phyloP scores from a whole-genome alignment of 1,139 yeast genomes.

The Saccharomycopsis hybrid region DNA sequence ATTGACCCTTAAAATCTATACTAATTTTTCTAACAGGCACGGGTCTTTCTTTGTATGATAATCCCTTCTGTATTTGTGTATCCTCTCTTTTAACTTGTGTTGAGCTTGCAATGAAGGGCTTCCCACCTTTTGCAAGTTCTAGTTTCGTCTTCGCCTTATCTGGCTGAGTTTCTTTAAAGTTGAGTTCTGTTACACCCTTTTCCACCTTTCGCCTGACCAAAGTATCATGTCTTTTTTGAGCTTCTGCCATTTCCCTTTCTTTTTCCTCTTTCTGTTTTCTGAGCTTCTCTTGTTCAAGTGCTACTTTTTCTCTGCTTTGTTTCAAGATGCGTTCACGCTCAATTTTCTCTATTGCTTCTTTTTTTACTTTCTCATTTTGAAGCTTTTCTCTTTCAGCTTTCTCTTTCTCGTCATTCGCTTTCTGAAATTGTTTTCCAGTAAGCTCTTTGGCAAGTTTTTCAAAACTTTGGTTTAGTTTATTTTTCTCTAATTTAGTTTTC shows the following conservation, averaged over 20 bases:
- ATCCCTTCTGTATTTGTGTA: too few species aligned
- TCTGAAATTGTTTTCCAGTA: neutral
- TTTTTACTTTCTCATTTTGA: neutral
- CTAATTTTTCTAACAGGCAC: too few species aligned
- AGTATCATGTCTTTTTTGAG: too few species aligned
- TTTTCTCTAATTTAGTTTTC: neutral
- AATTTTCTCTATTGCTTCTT: neutral
- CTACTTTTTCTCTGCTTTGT: neutral
- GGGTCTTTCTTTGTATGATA: too few species aligned
- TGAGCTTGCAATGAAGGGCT: too few species aligned
- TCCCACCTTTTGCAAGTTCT: too few species aligned
- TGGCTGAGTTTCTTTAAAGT: too few species aligned
- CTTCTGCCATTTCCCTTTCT: neutral
- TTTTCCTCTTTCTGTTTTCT: neutral
- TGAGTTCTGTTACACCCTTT: too few species aligned
- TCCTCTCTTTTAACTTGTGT: too few species aligned
- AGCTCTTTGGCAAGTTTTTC: neutral
- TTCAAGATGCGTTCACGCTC: neutral
- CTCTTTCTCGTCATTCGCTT: neutral
- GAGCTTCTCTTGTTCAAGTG: neutral
- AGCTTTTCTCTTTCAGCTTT: neutral
- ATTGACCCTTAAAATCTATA: too few species aligned
- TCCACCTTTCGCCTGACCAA: too few species aligned
- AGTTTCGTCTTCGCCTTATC: too few species aligned
- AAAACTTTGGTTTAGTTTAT: neutral